These are phyloP conservation scores for Kalaharituber pfeilii DNA, from an alignment of 2,329 filamentous ascomycete genomes.

Conservation along the genomic window DNA sequence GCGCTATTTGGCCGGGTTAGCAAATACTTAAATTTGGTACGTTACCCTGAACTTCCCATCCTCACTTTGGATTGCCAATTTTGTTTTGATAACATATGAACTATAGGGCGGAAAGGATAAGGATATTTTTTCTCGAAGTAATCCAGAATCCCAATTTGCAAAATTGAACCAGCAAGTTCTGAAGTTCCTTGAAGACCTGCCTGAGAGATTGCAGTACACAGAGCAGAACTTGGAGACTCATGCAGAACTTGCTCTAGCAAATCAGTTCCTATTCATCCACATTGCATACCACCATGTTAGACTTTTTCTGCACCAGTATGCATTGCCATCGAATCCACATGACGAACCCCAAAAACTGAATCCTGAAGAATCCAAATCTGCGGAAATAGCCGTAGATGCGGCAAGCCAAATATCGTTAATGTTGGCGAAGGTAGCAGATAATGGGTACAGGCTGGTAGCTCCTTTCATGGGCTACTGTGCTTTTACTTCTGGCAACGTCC, in stretches of 20 bases:
- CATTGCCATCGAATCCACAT: slow-evolving; percentile 47
- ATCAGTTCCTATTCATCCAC: slow-evolving; percentile 85
- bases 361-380: slow-evolving; percentile 58
- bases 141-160: slow-evolving; percentile 57
- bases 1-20: slow-evolving; percentile 81
- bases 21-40: slow-evolving; percentile 61
- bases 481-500: slow-evolving; percentile 84
- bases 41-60: slow-evolving; percentile 2
- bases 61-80: background rate
- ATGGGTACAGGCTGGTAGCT: slow-evolving; percentile 59
- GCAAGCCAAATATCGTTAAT: slow-evolving; percentile 75
- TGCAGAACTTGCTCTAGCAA: slow-evolving; percentile 65
- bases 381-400: slow-evolving; percentile 59
- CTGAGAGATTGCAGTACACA: slow-evolving; percentile 54
- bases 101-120: slow-evolving; percentile 53
- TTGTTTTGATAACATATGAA: background rate
- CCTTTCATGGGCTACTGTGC: slow-evolving; percentile 92
- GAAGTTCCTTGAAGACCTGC: slow-evolving; percentile 51
- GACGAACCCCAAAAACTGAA: slow-evolving; percentile 49
- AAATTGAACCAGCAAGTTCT: slow-evolving; percentile 53
- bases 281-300: slow-evolving; percentile 78
- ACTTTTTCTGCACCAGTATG: slow-evolving; percentile 78
- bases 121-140: slow-evolving; percentile 66
- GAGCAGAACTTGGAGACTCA: slow-evolving; percentile 71
- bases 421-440: slow-evolving; percentile 53